Conservation (phyloP, 805 yeast species). For the Isabelozyma gotoi region DNA sequence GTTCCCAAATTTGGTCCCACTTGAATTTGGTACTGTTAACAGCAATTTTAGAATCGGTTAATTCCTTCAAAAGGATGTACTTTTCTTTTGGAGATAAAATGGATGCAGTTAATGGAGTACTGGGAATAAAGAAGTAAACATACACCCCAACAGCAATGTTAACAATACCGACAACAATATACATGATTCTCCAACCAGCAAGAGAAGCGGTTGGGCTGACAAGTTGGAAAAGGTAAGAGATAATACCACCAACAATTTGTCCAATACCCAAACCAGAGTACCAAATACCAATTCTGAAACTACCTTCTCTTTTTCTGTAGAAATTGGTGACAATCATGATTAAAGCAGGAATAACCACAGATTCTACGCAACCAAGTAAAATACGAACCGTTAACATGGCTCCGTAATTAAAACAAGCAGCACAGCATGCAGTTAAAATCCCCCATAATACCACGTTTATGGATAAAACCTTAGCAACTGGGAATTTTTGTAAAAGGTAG, state of each 20-base stretch:
- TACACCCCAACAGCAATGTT: constrained; percentile 14
- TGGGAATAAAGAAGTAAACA: constrained; percentile 16
- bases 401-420: constrained; percentile 10
- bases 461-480: constrained; percentile 12
- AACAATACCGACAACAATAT: constrained; percentile 16
- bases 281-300: constrained; percentile 14
- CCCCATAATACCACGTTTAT: constrained; percentile 14
- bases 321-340: constrained; percentile 13
- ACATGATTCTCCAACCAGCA: constrained; percentile 18
- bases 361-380: constrained; percentile 13
- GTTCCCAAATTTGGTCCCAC: constrained; percentile 13
- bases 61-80: constrained; percentile 13
- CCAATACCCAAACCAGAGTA: constrained; percentile 18
- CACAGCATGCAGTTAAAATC: constrained; percentile 9
- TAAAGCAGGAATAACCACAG: constrained; percentile 13
- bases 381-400: constrained; percentile 12
- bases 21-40: constrained; percentile 12
- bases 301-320: constrained; percentile 10
- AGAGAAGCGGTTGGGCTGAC: constrained; percentile 11
- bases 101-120: constrained; percentile 14
- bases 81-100: constrained; percentile 17
- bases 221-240: constrained; percentile 16
- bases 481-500: constrained; percentile 12
- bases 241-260: constrained; percentile 17
- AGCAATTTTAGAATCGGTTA: constrained; percentile 15